Percentiles rank a stretch among this genome's conserved stretches.
These are phyloP conservation scores for Rhodotorula sp. DNA, from an alignment of 1,284 basidiomycete genomes.

Conservation along the genomic window DNA sequence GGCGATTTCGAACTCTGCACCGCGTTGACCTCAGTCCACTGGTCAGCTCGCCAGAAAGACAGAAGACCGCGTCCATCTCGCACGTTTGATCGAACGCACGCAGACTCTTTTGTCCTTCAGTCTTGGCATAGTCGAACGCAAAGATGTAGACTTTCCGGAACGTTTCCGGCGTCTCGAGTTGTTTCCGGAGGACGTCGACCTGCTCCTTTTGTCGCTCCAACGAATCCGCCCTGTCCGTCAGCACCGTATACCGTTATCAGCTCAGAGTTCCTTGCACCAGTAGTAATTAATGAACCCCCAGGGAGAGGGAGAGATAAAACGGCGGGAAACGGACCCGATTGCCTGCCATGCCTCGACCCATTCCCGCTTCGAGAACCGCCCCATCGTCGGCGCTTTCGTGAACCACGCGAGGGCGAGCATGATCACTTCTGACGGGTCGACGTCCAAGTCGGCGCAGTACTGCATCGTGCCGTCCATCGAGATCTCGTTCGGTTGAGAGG, in stretches of 20 bases:
- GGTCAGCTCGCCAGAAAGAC: not conserved
- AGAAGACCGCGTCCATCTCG: not conserved
- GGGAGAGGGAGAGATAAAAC: not conserved
- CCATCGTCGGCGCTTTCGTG: slow-evolving; percentile 68
- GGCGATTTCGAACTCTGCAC: slow-evolving; percentile 66
- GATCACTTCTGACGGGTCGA: slow-evolving; percentile 72
- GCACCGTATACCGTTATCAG: not conserved
- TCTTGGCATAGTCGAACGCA: slow-evolving; percentile 80
- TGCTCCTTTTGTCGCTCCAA: slow-evolving; percentile 64
- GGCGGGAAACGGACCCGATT: slow-evolving; percentile 23
- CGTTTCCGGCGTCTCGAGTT: slow-evolving; percentile 61
- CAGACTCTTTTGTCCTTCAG: slow-evolving; percentile 62
- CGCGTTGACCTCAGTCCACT: not conserved
- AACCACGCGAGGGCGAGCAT: slow-evolving; percentile 73
- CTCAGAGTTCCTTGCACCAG: slow-evolving; percentile 12
- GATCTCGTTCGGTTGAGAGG: slow-evolving; percentile 57
- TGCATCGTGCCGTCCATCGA: slow-evolving; percentile 70
- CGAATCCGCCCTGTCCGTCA: slow-evolving; percentile 65
- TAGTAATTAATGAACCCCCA: slow-evolving; percentile 53
- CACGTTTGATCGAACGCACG: slow-evolving; percentile 29
- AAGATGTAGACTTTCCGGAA: slow-evolving; percentile 75
- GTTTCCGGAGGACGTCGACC: slow-evolving; percentile 65
- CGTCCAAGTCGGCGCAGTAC: slow-evolving; percentile 65
- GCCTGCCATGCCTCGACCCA: slow-evolving; percentile 79
- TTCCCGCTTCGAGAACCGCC: slow-evolving; percentile 69